Evolutionary conservation across 805 yeast species (phyloP).

Genomic region (Yueomyces sp.): DNA sequence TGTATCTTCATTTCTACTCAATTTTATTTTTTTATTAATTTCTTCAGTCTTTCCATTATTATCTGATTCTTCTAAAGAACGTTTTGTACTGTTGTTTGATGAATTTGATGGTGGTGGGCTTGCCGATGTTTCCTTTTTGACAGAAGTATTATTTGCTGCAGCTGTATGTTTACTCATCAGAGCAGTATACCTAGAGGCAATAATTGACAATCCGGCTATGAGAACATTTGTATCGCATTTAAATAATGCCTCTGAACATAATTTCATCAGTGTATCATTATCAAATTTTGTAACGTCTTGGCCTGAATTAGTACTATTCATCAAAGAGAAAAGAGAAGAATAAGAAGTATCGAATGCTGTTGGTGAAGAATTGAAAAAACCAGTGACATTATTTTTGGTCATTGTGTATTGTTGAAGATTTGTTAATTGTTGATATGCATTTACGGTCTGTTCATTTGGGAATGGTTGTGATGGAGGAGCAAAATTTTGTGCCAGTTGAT

Average conservation of each 20-base stretch:
- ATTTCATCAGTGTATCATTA: conserved; percentile 41
- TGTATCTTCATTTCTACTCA: too few species aligned
- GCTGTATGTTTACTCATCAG: conserved; percentile 21
- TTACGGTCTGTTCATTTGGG: neutral
- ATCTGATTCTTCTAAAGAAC: conserved; percentile 13
- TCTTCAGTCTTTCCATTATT: conserved; percentile 1
- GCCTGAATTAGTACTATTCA: conserved; percentile 44
- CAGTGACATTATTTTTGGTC: conserved; percentile 11
- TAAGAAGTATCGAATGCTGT: conserved; percentile 34
- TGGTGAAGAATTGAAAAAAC: conserved; percentile 24
- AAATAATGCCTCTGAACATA: conserved; percentile 58
- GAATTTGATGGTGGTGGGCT: neutral
- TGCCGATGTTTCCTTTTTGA: neutral
- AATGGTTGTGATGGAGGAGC: conserved; percentile 1
- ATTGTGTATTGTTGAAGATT: conserved; percentile 18
- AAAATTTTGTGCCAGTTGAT: conserved; percentile 6
- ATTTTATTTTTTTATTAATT: conserved; percentile 4
- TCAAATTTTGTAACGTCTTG: conserved; percentile 65
- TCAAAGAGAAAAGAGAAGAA: conserved; percentile 53
- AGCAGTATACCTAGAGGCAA: conserved; percentile 50
- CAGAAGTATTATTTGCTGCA: neutral
- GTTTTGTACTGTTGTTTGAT: conserved; percentile 1
- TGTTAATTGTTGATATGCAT: conserved; percentile 5
- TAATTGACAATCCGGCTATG: conserved; percentile 53
- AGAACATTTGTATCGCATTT: conserved; percentile 40